A percentile compares a stretch with the other conserved stretches of the same genome.
These are phyloP conservation scores for Aureobasidium sp. DNA, from an alignment of 2,329 filamentous ascomycete genomes.

Conservation along the genomic window DNA sequence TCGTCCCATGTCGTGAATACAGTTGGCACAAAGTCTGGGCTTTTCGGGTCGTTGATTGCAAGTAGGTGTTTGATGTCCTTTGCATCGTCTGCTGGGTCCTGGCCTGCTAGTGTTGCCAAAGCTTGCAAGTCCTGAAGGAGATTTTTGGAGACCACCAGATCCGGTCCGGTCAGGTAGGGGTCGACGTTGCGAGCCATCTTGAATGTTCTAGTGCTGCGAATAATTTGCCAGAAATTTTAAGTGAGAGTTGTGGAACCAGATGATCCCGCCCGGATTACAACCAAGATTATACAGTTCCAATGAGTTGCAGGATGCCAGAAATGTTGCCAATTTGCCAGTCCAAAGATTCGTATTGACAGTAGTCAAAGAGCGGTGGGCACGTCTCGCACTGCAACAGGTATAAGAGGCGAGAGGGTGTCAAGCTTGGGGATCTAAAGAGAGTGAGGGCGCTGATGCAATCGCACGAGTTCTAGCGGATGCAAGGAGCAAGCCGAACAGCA, in stretches of 20 bases:
- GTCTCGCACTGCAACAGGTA: not conserved
- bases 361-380: not conserved
- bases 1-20: conserved; percentile 49
- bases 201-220: not conserved
- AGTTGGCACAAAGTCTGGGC: conserved; percentile 48
- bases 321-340: not conserved
- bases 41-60: conserved; percentile 43
- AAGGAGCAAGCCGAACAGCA: not conserved
- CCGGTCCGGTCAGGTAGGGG: conserved; percentile 33
- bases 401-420: not conserved
- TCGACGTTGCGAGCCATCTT: conserved; percentile 21
- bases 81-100: conserved; percentile 20
- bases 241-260: not conserved
- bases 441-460: not conserved
- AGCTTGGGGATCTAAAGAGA: not conserved
- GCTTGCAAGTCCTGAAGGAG: conserved; percentile 29
- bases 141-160: conserved; percentile 34
- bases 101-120: not conserved
- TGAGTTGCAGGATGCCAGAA: not conserved
- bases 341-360: not conserved
- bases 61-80: conserved; percentile 39
- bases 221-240: not conserved
- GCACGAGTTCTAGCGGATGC: too few species aligned
- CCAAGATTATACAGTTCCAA: not conserved
- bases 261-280: not conserved